Base-by-base conservation (phyloP, 2,329 filamentous ascomycete genomes). In the Aquanectria penicillioides region DNA sequence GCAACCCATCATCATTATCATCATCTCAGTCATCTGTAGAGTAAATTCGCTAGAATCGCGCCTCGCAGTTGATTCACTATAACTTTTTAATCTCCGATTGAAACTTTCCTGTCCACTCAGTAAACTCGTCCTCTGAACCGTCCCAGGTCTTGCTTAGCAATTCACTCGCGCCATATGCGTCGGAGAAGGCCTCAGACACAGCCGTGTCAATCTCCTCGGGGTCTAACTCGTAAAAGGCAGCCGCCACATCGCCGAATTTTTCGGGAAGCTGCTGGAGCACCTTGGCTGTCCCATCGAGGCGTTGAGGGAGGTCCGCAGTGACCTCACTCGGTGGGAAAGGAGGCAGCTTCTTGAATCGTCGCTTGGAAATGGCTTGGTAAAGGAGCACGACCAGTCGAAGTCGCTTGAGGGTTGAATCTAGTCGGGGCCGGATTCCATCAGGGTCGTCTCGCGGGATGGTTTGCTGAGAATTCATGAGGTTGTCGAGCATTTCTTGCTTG, bases 81-180 rank as follows among this genome's bases (percentile, higher is more conserved):
- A 51, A 17, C 69, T 82, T 83, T 62, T 81, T 83, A 12, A 86
- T 81, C 63, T 84, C 80, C 26, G 73, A 68, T 68, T 82, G 80
- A 63, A 86, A 87, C 61, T 82, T 84, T 10, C 78, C 80, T n/a
- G 83, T 86, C 93, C 93, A 97, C 13, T 84, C 80, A 0, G 88
- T 90, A 70, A 96, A 97, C 68, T 90, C 91, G 69, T 97, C 93
- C 15, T 85, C 81, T 41, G 83, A 75, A 0, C 83, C 88, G 3
- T 83, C 76, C 90, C 91, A 94, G 17, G 82, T 80, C 57, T 80
- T 77, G 46, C 79, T 78, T 11, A 92, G 74, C 43, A 89, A 70
- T 54, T 85, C 81, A 0, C 84, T 81, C 0, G 82, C 84, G 1
- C 75, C 78, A 64, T 84, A 83, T 0, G 89, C 88, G 47, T 87